These are phyloP conservation scores for Beta corolliflora DNA, from an alignment of 179 eudicot species.

Conservation along the genomic window DNA sequence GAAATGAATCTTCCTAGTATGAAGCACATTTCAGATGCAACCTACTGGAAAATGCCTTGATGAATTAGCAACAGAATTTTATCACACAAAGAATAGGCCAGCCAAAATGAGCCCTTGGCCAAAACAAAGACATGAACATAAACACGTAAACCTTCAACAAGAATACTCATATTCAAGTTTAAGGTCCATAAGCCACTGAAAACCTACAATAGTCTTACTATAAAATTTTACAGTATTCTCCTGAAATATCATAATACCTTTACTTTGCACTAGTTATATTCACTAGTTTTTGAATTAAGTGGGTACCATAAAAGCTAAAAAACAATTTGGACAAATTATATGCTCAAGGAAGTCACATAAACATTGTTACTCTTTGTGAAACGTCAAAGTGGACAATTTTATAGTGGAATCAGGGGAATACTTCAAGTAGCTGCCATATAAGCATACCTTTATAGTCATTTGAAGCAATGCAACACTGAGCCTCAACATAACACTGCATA, in stretches of 20 bases:
- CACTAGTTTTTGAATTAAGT: neutral
- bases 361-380: too few relatives aligned
- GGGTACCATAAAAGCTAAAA: neutral
- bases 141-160: neutral
- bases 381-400: neutral
- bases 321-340: neutral
- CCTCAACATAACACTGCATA: slow-evolving; percentile 93
- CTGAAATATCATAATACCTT: neutral
- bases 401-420: neutral
- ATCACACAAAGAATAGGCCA: neutral
- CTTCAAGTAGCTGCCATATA: neutral
- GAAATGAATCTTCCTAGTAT: neutral
- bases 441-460: slow-evolving; percentile 84
- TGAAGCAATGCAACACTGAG: slow-evolving; percentile 87
- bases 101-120: neutral
- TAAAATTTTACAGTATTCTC: neutral
- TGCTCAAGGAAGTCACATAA: neutral
- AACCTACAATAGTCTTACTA: too few relatives aligned
- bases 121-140: neutral
- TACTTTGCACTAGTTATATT: neutral
- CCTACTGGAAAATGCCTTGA: neutral
- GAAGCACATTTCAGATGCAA: neutral
- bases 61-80: neutral
- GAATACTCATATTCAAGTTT: too few relatives aligned
- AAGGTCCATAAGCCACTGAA: neutral